Conservation (phyloP, 1,139 yeast genomes). For the Blastobotrys proliferans region DNA sequence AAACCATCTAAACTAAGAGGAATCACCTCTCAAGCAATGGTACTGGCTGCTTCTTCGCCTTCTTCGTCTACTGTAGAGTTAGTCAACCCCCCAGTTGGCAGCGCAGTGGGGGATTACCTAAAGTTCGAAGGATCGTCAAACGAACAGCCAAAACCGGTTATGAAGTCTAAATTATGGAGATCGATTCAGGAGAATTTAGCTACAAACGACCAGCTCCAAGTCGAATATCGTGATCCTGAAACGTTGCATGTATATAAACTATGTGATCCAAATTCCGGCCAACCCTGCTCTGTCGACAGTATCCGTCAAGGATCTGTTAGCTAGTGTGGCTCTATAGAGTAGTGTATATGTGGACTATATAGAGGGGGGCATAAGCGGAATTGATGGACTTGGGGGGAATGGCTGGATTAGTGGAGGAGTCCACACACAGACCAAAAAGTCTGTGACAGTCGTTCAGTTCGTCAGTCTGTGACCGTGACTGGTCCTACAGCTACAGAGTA, state of each 20-base stretch:
- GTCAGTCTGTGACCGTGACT: too few relatives aligned
- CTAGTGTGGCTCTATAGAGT: too few relatives aligned
- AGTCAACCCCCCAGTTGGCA: conserved; percentile 38
- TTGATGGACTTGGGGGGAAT: too few relatives aligned
- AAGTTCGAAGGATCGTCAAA: conserved; percentile 23
- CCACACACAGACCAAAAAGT: too few relatives aligned
- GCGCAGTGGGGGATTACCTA: conserved; percentile 30
- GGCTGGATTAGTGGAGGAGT: too few relatives aligned
- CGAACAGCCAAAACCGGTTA: conserved; percentile 3
- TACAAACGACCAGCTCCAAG: conserved; percentile 14
- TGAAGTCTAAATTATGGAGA: conserved; percentile 23
- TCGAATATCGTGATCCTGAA: conserved; percentile 13
- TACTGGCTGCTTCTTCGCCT: conserved; percentile 50
- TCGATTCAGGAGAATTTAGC: conserved; percentile 16
- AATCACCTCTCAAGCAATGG: conserved; percentile 53
- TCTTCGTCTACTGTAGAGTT: conserved; percentile 33
- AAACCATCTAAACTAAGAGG: conserved; percentile 69
- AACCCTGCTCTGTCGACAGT: conserved; percentile 15
- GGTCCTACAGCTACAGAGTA: too few relatives aligned
- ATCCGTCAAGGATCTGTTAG: conserved; percentile 15
- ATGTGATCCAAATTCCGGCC: conserved; percentile 8
- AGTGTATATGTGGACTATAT: too few relatives aligned
- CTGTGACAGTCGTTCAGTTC: too few relatives aligned
- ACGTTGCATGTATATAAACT: conserved; percentile 5
- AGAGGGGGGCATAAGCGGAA: too few relatives aligned